These are phyloP conservation scores for Trypanosoma vivax DNA, from an alignment of 208 protist species.

Conservation along the genomic window DNA sequence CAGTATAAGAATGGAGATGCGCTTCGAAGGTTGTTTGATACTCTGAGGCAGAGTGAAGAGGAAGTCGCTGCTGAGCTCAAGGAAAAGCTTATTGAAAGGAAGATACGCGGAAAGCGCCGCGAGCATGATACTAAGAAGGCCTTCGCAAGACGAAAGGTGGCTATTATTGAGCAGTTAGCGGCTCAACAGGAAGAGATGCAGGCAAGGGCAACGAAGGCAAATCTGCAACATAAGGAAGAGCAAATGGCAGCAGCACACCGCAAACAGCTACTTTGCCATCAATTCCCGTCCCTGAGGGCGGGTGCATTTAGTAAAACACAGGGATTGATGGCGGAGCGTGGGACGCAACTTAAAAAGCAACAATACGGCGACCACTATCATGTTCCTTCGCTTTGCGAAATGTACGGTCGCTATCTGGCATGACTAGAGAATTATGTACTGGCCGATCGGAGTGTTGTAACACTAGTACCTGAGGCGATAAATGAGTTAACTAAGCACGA, in stretches of 20 bases:
- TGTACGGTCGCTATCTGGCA: conserved; percentile 41
- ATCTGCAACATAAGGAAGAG: conserved; percentile 38
- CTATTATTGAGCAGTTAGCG: conserved; percentile 7
- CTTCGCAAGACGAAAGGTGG: conserved; percentile 7
- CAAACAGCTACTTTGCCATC: conserved; percentile 26
- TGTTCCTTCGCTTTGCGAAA: conserved; percentile 47
- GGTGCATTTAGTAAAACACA: conserved; percentile 21
- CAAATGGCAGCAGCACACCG: conserved; percentile 53
- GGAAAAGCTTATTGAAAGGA: conserved; percentile 11
- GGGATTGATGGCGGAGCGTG: conserved; percentile 25
- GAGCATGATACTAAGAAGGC: neutral
- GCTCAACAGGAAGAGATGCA: conserved; percentile 16
- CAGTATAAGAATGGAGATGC: conserved; percentile 28
- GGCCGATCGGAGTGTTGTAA: no score
- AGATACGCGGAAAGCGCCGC: conserved; percentile 11
- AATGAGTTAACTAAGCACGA: no score
- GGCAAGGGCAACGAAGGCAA: conserved; percentile 10
- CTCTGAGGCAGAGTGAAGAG: neutral
- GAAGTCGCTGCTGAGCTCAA: conserved; percentile 10
- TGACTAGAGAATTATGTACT: conserved; percentile 63
- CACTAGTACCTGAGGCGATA: no score
- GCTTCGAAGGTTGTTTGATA: conserved; percentile 6
- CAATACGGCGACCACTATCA: conserved; percentile 40
- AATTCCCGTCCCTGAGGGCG: conserved; percentile 13
- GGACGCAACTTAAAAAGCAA: conserved; percentile 37